A percentile compares a stretch with the other conserved stretches of the same genome.
Evolutionary conservation across 495 filamentous ascomycete species (phyloP).

Genomic region (Tuber borchii): DNA sequence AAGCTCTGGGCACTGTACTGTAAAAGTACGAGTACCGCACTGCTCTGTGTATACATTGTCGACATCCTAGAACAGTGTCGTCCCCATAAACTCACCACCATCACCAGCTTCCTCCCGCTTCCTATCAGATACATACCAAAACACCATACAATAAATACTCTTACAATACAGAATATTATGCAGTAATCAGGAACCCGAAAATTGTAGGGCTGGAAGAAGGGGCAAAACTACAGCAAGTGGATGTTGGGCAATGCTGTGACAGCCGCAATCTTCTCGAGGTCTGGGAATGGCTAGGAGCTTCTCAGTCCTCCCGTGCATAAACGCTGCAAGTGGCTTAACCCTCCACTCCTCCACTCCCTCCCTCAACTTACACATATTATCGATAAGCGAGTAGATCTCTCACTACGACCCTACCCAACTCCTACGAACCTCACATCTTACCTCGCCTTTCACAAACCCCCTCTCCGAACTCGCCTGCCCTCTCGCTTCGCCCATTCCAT

Average conservation of each 20-base stretch:
- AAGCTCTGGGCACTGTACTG: background rate
- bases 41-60: background rate
- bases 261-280: background rate
- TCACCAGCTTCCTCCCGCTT: background rate
- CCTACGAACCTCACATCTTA: background rate
- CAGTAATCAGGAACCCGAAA: background rate
- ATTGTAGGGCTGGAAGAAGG: background rate
- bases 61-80: background rate
- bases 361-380: background rate
- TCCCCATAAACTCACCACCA: background rate
- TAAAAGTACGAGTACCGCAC: no score
- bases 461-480: background rate
- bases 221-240: background rate
- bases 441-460: background rate
- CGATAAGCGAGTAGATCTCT: slow-evolving; percentile 5
- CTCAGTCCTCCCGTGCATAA: background rate
- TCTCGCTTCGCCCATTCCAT: background rate
- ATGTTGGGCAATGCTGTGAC: background rate
- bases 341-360: background rate
- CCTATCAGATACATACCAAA: background rate
- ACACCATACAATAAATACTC: background rate
- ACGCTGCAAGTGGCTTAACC: background rate
- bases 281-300: background rate
- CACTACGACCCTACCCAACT: background rate
- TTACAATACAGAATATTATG: background rate